Evolutionary conservation across 805 yeast genomes (phyloP).

Genomic region (Candida loeiensis): DNA sequence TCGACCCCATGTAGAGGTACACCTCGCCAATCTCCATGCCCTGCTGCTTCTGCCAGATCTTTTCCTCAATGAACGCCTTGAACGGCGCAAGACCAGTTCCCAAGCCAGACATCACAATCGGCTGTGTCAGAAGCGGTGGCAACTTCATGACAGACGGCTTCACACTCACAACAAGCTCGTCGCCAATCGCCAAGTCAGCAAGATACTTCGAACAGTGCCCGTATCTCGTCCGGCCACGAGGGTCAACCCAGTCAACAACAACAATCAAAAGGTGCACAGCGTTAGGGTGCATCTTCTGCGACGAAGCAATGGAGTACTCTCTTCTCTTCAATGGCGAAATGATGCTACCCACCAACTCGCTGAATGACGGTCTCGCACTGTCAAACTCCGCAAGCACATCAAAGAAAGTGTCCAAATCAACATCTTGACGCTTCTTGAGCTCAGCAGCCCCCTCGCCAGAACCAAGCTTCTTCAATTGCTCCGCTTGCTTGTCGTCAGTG

Average conservation of each 20-base stretch:
- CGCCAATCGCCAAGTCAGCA: conserved; percentile 73
- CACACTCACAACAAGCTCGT: conserved; percentile 87
- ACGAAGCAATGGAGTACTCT: conserved; percentile 96
- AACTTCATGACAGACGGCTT: conserved; percentile 97
- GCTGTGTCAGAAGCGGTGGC: conserved; percentile 82
- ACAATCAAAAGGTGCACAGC: conserved; percentile 89
- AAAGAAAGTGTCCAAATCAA: conserved; percentile 72
- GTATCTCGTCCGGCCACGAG: conserved; percentile 76
- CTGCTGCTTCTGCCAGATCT: conserved; percentile 86
- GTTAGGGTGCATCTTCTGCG: conserved; percentile 87
- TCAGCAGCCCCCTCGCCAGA: conserved; percentile 77
- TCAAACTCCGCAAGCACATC: conserved; percentile 78
- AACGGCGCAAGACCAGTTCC: conserved; percentile 98
- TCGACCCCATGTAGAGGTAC: conserved; percentile 84
- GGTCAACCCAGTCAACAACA: conserved; percentile 93
- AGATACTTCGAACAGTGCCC: conserved; percentile 94
- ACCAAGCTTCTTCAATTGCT: conserved; percentile 57
- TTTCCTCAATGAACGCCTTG: conserved; percentile 95
- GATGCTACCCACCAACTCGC: conserved; percentile 59
- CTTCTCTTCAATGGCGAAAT: conserved; percentile 91
- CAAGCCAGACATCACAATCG: conserved; percentile 93
- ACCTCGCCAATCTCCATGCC: conserved; percentile 88
- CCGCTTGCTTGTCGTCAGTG: conserved; percentile 62
- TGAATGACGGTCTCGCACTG: conserved; percentile 74
- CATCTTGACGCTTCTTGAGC: conserved; percentile 81